Base-by-base conservation (phyloP, 768 basidiomycete genomes). In the Rubroboletus pulcherrimus region DNA sequence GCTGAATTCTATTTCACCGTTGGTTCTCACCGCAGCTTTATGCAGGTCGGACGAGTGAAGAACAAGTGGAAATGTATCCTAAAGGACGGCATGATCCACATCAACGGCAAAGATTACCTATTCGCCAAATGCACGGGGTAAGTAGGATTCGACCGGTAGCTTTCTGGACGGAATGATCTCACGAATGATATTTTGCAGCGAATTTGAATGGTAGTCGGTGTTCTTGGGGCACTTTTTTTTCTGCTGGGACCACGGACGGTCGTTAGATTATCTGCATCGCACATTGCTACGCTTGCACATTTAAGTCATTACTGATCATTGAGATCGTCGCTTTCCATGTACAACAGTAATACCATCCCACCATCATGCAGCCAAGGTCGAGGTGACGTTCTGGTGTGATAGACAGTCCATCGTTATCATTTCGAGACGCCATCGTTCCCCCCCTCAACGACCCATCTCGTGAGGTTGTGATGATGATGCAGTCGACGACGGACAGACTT, bases 61-160 rank as follows among this genome's bases (percentile, higher is more conserved):
- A 98, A 97, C 77, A 99, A 98, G 77, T 99, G 97, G 97, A 99
- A 98, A 78, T 95, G 94, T 57, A 86, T 92, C 24, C 80, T 99
- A 49, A 97, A 97, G 74, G 97, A 98, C 61, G 97, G 97, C 4
- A 93, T 98, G 87, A 91, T 98, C 59, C 91, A 93, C 63, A 84
- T 97, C 62, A 97, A 97, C 61, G 96, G 96, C 31, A 93, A 91
- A 66, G 97, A 99, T 66, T 99, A 98, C 74, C 81, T 99, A 15
- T 99, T 99, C 68, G 83, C 91, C 51, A 96, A 97, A 72, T 98
- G 96, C 74, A 93, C 86, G 7, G 96, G 96, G 96, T 98, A 67
- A 69, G 86, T 4, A 4, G n/a, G n/a, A 74, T 29, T 5, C n/a
- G 38, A 33, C 54, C 39, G 14, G 14, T 35, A 26, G 33, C 31